These are phyloP conservation scores for Calonectria crousiana DNA, from an alignment of 2,329 filamentous ascomycete species.

Conservation along the genomic window DNA sequence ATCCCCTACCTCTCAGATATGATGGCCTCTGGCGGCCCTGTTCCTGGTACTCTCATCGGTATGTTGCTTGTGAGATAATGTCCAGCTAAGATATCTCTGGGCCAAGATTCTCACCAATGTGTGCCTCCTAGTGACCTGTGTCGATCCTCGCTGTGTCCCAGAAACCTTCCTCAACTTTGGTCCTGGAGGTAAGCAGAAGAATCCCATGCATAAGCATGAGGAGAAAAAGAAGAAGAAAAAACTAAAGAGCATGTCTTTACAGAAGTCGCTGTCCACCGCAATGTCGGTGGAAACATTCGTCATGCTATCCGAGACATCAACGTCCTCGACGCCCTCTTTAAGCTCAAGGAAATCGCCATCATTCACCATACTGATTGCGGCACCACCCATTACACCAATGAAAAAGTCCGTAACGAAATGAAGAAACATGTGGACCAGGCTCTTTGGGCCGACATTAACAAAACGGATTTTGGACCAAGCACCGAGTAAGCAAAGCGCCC, in stretches of 20 bases:
- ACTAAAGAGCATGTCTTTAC: neutral
- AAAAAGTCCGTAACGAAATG: conserved; percentile 1
- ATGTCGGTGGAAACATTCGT: conserved; percentile 23
- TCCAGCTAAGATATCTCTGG: no score
- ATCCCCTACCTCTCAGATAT: conserved; percentile 19
- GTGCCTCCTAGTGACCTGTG: conserved; percentile 8
- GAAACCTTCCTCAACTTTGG: conserved; percentile 18
- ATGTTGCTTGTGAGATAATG: neutral
- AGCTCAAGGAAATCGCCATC: conserved; percentile 18
- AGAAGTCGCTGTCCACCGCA: conserved; percentile 22
- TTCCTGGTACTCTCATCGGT: conserved; percentile 17
- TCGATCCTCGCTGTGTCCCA: conserved; percentile 18
- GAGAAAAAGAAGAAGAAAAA: no score
- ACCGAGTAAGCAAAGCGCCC: conserved; percentile 10
- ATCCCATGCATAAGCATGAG: no score
- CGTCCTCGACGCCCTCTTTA: conserved; percentile 16
- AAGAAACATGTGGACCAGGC: neutral
- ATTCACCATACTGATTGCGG: conserved; percentile 26
- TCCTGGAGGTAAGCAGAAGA: conserved; percentile 9
- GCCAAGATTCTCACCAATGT: neutral
- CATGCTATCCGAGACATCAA: conserved; percentile 22
- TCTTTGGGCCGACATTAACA: conserved; percentile 12
- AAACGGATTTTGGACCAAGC: conserved; percentile 14
- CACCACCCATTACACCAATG: conserved; percentile 18
- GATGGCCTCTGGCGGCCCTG: neutral